Conservation (phyloP, 1,139 yeast genomes). For the Wickerhamomyces sp. region DNA sequence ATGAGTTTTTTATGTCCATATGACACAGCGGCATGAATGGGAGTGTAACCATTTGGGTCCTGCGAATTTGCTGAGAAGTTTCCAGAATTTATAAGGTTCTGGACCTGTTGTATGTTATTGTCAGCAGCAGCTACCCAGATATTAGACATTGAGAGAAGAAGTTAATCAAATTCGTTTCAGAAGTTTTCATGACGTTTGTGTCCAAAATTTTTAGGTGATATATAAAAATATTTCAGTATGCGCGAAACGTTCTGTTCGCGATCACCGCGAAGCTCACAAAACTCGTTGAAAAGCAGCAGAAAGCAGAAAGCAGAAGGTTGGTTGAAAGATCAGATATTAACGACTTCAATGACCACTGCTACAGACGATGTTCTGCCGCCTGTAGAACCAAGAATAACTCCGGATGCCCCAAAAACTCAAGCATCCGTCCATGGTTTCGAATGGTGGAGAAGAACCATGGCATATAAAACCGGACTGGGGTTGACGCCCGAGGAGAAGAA, state of each 20-base stretch:
- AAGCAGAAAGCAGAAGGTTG: no score
- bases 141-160: slow-evolving; percentile 55
- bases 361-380: no score
- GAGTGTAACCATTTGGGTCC: slow-evolving; percentile 93
- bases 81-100: slow-evolving; percentile 46
- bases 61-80: slow-evolving; percentile 59
- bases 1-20: slow-evolving; percentile 77
- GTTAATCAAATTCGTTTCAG: no score
- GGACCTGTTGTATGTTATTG: slow-evolving; percentile 57
- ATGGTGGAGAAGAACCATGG: slow-evolving; percentile 77
- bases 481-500: slow-evolving; percentile 45
- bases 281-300: no score
- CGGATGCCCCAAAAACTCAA: slow-evolving; percentile 7
- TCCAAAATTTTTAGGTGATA: no score
- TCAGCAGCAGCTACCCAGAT: slow-evolving; percentile 97
- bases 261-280: no score
- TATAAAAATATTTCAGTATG: no score
- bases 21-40: slow-evolving; percentile 94
- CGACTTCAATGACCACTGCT: no score
- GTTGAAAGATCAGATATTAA: no score
- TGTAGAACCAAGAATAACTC: slow-evolving; percentile 3
- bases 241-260: no score
- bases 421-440: slow-evolving; percentile 45
- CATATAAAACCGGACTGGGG: slow-evolving; percentile 72
- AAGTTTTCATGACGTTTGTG: no score